Conservation (phyloP, 2,329 filamentous ascomycete genomes). For the Calonectria pseudoturangicola region DNA sequence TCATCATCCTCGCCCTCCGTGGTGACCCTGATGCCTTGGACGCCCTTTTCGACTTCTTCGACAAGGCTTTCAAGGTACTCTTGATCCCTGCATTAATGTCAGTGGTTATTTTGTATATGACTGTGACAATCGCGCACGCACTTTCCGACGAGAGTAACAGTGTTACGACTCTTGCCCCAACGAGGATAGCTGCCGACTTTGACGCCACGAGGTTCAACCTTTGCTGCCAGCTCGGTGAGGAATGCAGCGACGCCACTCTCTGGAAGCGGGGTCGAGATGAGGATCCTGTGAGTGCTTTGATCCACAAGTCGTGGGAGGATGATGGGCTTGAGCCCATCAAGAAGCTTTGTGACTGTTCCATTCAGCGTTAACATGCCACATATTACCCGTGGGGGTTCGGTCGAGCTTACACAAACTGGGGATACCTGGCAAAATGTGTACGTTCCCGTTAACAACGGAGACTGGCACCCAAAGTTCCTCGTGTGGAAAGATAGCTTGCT, state of each 20-base stretch:
- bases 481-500: conserved; percentile 86
- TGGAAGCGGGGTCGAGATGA: conserved; percentile 90
- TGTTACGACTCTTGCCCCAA: conserved; percentile 92
- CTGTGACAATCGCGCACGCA: conserved; percentile 56
- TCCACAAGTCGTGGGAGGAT: conserved; percentile 83
- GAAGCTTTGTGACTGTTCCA: conserved; percentile 78
- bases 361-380: conserved; percentile 35
- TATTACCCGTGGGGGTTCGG: background rate
- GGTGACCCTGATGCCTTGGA: conserved; percentile 82
- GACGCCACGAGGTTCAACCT: conserved; percentile 84
- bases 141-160: conserved; percentile 88
- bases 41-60: conserved; percentile 83
- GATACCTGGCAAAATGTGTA: conserved; percentile 94
- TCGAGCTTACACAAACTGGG: conserved; percentile 81
- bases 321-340: conserved; percentile 84
- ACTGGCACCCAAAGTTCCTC: conserved; percentile 95
- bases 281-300: conserved; percentile 84
- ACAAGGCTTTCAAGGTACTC: conserved; percentile 87
- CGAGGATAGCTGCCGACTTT: conserved; percentile 97
- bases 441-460: conserved; percentile 90
- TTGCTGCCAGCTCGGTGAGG: conserved; percentile 85
- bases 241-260: conserved; percentile 92
- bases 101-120: conserved; percentile 48
- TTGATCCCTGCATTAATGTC: conserved; percentile 72
- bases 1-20: conserved; percentile 84